Evolutionary conservation across 2,329 filamentous ascomycete genomes (phyloP).

Genomic region (Penicillium rolfsii): DNA sequence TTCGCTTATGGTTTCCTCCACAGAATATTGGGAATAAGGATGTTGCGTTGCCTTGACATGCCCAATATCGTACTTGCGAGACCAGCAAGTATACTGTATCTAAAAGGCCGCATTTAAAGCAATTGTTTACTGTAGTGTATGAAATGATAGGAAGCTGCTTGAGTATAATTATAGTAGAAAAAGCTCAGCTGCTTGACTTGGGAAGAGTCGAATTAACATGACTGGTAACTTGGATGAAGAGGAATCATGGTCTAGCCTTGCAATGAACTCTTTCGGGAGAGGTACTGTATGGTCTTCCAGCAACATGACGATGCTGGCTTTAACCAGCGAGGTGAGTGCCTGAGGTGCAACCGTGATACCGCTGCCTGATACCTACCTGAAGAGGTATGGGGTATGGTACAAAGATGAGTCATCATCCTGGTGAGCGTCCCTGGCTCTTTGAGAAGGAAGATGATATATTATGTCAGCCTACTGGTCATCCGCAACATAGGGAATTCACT

Average conservation of each 20-base stretch:
- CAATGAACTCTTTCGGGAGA: slow-evolving; percentile 3
- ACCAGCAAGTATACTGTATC: not conserved
- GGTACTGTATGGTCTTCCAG: not conserved
- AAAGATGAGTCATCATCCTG: too few relatives aligned
- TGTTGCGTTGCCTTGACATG: not conserved
- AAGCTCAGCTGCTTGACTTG: not conserved
- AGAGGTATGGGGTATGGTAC: too few relatives aligned
- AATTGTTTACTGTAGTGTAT: not conserved
- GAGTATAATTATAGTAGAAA: not conserved
- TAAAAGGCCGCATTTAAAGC: not conserved
- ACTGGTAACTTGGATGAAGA: not conserved
- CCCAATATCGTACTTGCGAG: not conserved
- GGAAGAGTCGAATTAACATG: not conserved
- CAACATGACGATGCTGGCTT: slow-evolving; percentile 8
- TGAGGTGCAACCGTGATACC: slow-evolving; percentile 6
- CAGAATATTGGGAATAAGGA: not conserved
- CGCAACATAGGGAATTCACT: too few relatives aligned
- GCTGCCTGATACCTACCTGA: not conserved
- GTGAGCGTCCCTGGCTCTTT: too few relatives aligned
- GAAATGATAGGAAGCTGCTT: not conserved
- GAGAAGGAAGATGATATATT: too few relatives aligned
- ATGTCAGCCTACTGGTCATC: too few relatives aligned
- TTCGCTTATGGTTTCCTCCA: not conserved
- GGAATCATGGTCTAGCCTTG: not conserved
- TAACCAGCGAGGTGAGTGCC: slow-evolving; percentile 7